phyloP scores from a whole-genome alignment of 805 yeast species.

The Kodamaea neixiangensis region DNA sequence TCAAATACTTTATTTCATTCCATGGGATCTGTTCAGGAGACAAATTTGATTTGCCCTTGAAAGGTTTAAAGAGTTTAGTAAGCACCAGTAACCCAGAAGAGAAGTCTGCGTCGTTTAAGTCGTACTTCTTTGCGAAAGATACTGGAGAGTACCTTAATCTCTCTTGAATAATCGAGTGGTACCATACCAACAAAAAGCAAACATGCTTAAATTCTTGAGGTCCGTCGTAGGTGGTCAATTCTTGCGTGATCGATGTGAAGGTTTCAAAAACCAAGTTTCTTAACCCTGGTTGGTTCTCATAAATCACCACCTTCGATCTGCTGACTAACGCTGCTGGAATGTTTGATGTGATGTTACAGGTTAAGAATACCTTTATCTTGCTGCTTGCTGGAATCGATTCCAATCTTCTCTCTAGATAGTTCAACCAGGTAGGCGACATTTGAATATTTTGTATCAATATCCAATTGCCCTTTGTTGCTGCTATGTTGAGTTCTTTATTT shows the following conservation, averaged over 20 bases:
- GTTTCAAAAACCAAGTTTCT: conserved; percentile 46
- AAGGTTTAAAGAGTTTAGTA: conserved; percentile 36
- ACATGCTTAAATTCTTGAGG: conserved; percentile 51
- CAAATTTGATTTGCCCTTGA: conserved; percentile 9
- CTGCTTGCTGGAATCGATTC: conserved; percentile 19
- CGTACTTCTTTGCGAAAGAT: conserved; percentile 64
- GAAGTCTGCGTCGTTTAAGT: conserved; percentile 75
- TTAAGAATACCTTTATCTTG: conserved; percentile 56
- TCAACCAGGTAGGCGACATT: conserved; percentile 66
- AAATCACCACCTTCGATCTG: conserved; percentile 53
- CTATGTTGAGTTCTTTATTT: conserved; percentile 48
- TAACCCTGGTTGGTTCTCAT: conserved; percentile 66
- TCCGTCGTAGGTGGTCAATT: conserved; percentile 13
- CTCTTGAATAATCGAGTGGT: conserved; percentile 63
- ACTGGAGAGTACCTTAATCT: conserved; percentile 59
- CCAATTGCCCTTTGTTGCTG: conserved; percentile 61
- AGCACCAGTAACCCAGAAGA: conserved; percentile 48
- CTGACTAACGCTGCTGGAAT: conserved; percentile 60
- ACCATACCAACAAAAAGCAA: conserved; percentile 64
- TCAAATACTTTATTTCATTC: conserved; percentile 48
- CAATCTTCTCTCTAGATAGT: conserved; percentile 50
- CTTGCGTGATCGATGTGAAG: conserved; percentile 18
- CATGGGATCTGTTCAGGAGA: conserved; percentile 47
- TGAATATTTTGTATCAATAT: conserved; percentile 80
- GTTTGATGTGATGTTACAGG: conserved; percentile 51